phyloP scores from a whole-genome alignment of 805 yeast genomes.

The Wickerhamiella bombiphila region DNA sequence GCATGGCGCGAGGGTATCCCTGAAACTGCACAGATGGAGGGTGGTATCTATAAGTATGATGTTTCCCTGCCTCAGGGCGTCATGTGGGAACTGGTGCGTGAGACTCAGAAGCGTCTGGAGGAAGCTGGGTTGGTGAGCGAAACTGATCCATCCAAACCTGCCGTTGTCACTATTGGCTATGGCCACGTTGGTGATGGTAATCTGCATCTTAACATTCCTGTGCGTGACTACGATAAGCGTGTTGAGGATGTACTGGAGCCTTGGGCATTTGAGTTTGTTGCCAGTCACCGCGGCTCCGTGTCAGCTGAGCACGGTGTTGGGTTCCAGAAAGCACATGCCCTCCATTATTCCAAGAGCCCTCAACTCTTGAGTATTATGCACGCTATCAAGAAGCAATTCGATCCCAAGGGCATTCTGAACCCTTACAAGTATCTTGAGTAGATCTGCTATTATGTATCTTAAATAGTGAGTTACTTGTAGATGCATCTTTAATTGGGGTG shows the following conservation, averaged over 20 bases:
- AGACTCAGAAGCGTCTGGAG: constrained; percentile 45
- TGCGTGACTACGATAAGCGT: constrained; percentile 61
- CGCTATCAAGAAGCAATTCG: constrained; percentile 64
- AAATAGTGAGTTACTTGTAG: not conserved
- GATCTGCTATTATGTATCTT: not conserved
- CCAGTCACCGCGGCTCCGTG: constrained; percentile 53
- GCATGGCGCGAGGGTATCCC: constrained; percentile 90
- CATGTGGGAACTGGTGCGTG: constrained; percentile 71
- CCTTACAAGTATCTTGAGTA: constrained; percentile 56
- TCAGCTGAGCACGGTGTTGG: constrained; percentile 98
- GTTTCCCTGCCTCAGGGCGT: constrained; percentile 78
- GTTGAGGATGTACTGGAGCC: constrained; percentile 83
- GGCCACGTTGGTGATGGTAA: constrained; percentile 99
- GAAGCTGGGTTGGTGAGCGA: constrained; percentile 47
- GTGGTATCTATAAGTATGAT: constrained; percentile 96
- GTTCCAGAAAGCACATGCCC: constrained; percentile 84
- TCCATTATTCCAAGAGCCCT: constrained; percentile 68
- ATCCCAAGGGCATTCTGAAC: constrained; percentile 83
- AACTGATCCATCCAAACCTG: constrained; percentile 49
- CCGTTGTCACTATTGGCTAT: constrained; percentile 80
- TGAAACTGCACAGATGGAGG: constrained; percentile 70
- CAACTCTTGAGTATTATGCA: constrained; percentile 62
- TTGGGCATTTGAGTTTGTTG: constrained; percentile 83
- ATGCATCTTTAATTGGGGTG: too few species aligned
- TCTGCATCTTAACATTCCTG: constrained; percentile 84